Evolutionary conservation across 768 basidiomycete species (phyloP).

Genomic region (Panus rudis): DNA sequence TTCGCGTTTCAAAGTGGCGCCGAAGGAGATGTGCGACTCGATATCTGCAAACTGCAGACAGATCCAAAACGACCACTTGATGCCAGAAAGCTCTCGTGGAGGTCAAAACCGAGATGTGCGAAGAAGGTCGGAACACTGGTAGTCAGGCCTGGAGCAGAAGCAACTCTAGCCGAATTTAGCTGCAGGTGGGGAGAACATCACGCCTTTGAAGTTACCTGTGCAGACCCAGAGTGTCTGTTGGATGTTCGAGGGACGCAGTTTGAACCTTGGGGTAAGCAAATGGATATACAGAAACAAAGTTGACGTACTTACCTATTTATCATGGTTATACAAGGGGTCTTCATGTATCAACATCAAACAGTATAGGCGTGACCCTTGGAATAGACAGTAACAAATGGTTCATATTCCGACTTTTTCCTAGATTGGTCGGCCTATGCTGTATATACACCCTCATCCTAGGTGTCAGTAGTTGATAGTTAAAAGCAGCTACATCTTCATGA

Average conservation of each 20-base stretch:
- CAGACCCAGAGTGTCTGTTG: constrained; percentile 14
- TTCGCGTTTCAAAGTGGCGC: constrained; percentile 8
- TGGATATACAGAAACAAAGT: neutral
- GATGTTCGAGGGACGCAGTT: constrained; percentile 22
- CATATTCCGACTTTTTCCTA: no score
- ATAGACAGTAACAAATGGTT: no score
- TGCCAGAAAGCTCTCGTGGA: constrained; percentile 14
- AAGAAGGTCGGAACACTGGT: constrained; percentile 11
- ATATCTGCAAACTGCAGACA: constrained; percentile 16
- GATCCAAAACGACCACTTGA: constrained; percentile 13
- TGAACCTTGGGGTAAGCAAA: constrained; percentile 17
- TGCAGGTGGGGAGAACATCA: constrained; percentile 17
- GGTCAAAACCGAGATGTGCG: constrained; percentile 9
- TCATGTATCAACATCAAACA: constrained; percentile 22
- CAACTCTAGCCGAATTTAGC: constrained; percentile 15
- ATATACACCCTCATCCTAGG: no score
- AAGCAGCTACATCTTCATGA: no score
- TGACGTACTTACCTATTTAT: neutral
- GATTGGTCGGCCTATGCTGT: no score
- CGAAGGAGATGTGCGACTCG: no score
- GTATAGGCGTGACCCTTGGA: no score
- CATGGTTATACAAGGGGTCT: constrained; percentile 14
- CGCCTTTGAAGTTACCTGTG: constrained; percentile 17
- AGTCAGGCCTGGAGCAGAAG: constrained; percentile 13
- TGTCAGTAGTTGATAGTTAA: no score